These are phyloP conservation scores for Leccinellum luteum DNA, from an alignment of 768 basidiomycete species.

Conservation along the genomic window DNA sequence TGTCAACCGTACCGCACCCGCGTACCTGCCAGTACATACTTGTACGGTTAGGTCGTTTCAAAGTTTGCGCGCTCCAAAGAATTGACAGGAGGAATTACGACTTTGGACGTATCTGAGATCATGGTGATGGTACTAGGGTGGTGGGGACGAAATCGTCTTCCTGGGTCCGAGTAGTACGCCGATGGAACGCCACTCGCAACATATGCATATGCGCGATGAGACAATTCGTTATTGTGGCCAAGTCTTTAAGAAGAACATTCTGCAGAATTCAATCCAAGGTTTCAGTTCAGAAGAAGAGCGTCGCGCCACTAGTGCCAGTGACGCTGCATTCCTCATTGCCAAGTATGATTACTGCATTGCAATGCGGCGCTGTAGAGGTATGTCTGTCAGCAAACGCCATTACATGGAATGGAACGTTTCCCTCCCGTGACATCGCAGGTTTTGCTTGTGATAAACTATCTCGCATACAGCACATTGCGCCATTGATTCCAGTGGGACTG, in stretches of 20 bases:
- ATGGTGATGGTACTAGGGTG: neutral
- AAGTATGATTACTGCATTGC: neutral
- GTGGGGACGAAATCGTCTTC: neutral
- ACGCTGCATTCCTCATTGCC: neutral
- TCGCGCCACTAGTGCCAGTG: neutral
- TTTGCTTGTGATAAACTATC: neutral
- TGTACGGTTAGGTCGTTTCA: neutral
- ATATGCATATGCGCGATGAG: neutral
- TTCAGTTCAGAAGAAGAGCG: neutral
- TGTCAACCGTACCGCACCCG: neutral
- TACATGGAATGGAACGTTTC: neutral
- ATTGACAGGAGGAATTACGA: neutral
- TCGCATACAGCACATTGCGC: neutral
- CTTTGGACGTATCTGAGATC: constrained; percentile 5
- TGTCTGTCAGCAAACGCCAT: neutral
- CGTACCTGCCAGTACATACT: neutral
- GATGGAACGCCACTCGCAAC: neutral
- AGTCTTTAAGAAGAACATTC: neutral
- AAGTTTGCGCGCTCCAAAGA: neutral
- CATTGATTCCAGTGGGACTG: neutral
- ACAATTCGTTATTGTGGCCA: neutral
- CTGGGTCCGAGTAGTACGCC: neutral
- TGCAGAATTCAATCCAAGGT: neutral
- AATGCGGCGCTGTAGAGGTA: neutral
- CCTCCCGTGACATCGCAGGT: neutral